phyloP scores from a whole-genome alignment of 169 alveolate species.

The Babesia ovis region DNA sequence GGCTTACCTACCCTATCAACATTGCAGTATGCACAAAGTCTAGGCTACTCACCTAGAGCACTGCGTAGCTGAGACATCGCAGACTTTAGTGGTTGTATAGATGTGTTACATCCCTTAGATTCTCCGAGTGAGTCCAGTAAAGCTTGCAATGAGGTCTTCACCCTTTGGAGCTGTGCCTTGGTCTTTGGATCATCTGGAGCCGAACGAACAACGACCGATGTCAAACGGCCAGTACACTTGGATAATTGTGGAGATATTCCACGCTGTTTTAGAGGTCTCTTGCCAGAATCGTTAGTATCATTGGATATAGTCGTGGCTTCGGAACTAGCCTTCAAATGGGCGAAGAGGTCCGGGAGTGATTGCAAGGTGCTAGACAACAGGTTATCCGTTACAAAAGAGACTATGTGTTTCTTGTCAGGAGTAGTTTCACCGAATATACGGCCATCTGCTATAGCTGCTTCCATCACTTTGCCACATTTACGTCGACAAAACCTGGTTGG shows the following conservation, averaged over 20 bases:
- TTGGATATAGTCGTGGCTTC: neutral
- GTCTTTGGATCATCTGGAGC: neutral
- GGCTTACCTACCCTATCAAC: too few relatives aligned
- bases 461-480: slow-evolving; percentile 1
- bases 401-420: neutral
- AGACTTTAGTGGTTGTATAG: slow-evolving; percentile 1
- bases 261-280: slow-evolving; percentile 5
- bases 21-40: too few relatives aligned
- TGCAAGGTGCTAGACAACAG: neutral
- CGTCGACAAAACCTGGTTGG: slow-evolving; percentile 22
- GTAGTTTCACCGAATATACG: neutral
- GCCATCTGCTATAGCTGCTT: neutral
- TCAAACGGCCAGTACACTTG: neutral
- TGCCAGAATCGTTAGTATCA: slow-evolving; percentile 4
- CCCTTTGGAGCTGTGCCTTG: neutral
- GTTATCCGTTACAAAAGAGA: slow-evolving; percentile 24
- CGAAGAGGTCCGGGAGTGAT: slow-evolving; percentile 4
- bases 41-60: slow-evolving; percentile 12
- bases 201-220: neutral
- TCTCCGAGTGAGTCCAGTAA: neutral
- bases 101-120: neutral
- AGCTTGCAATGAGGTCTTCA: neutral
- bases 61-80: slow-evolving; percentile 17
- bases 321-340: neutral
- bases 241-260: slow-evolving; percentile 21